Percentiles rank a stretch among this genome's conserved stretches.
Evolutionary conservation across 371 early-diverging fungal species (phyloP).

Genomic region (Gilbertella persicaria): DNA sequence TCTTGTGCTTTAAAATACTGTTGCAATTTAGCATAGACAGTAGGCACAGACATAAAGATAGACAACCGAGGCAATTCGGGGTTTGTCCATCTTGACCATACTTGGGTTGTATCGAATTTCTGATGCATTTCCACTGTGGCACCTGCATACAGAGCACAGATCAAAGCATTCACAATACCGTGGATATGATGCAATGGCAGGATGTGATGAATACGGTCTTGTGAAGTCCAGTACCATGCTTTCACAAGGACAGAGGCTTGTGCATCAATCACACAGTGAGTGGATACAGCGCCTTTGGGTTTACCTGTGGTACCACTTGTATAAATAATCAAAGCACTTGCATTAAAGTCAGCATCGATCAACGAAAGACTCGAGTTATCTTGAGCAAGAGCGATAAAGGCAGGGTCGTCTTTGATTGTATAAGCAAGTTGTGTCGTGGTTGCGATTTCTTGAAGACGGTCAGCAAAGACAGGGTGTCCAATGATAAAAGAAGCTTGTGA

Average conservation of each 20-base stretch:
- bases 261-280: conserved; percentile 65
- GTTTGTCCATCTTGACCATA: conserved; percentile 64
- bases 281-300: conserved; percentile 83
- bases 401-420: conserved; percentile 1
- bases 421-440: conserved; percentile 12
- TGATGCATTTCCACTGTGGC: conserved; percentile 78
- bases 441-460: conserved; percentile 25
- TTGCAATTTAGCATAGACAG: conserved; percentile 76
- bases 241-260: conserved; percentile 63
- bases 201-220: conserved; percentile 75
- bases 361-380: conserved; percentile 7
- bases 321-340: conserved; percentile 77
- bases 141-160: conserved; percentile 65
- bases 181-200: conserved; percentile 89
- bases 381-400: not conserved
- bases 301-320: conserved; percentile 80
- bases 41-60: conserved; percentile 88
- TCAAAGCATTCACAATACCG: conserved; percentile 66
- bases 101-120: conserved; percentile 61
- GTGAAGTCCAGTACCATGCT: conserved; percentile 74
- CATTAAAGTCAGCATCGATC: conserved; percentile 29
- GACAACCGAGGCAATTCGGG: conserved; percentile 42
- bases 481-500: conserved; percentile 52
- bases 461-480: conserved; percentile 42
- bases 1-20: conserved; percentile 41